phyloP scores from a whole-genome alignment of 768 basidiomycete genomes.

The Terana coerulea region DNA sequence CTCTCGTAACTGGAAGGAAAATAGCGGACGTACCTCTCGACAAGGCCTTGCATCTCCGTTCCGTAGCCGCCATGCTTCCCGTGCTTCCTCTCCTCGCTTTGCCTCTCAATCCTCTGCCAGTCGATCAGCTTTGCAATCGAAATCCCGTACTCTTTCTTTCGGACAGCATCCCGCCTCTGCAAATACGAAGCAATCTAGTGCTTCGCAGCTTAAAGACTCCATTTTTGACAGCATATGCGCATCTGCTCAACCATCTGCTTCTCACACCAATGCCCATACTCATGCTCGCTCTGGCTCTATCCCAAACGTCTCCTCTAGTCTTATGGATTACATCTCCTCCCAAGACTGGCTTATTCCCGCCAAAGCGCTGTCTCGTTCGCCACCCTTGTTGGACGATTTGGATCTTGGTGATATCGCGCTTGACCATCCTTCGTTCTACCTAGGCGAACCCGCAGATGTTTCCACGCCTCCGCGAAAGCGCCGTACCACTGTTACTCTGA shows the following conservation, averaged over 20 bases:
- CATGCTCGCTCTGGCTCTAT: slow-evolving; percentile 26
- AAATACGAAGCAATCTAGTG: not conserved
- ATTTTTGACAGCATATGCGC: slow-evolving; percentile 6
- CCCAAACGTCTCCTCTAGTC: slow-evolving; percentile 15
- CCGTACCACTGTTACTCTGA: slow-evolving; percentile 10
- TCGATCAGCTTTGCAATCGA: slow-evolving; percentile 26
- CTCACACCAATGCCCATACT: not conserved
- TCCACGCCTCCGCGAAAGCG: slow-evolving; percentile 24
- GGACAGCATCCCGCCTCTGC: not conserved
- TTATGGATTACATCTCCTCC: slow-evolving; percentile 15
- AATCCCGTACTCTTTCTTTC: slow-evolving; percentile 38
- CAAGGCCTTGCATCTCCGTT: slow-evolving; percentile 42
- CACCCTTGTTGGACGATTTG: slow-evolving; percentile 12
- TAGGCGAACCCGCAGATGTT: slow-evolving; percentile 16
- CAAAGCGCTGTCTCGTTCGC: slow-evolving; percentile 21
- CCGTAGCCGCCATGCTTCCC: slow-evolving; percentile 40
- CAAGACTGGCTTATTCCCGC: slow-evolving; percentile 28
- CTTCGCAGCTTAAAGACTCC: not conserved
- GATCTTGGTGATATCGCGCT: slow-evolving; percentile 9
- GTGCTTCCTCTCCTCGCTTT: slow-evolving; percentile 32
- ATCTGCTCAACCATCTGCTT: slow-evolving; percentile 1
- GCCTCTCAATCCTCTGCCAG: slow-evolving; percentile 16
- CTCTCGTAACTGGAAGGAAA: slow-evolving; percentile 41
- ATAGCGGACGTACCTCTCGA: slow-evolving; percentile 17
- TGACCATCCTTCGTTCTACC: slow-evolving; percentile 19